Percentiles rank a stretch among this genome's conserved stretches.
phyloP scores from a whole-genome alignment of 768 basidiomycete species.

The Tephrocybe rancida region DNA sequence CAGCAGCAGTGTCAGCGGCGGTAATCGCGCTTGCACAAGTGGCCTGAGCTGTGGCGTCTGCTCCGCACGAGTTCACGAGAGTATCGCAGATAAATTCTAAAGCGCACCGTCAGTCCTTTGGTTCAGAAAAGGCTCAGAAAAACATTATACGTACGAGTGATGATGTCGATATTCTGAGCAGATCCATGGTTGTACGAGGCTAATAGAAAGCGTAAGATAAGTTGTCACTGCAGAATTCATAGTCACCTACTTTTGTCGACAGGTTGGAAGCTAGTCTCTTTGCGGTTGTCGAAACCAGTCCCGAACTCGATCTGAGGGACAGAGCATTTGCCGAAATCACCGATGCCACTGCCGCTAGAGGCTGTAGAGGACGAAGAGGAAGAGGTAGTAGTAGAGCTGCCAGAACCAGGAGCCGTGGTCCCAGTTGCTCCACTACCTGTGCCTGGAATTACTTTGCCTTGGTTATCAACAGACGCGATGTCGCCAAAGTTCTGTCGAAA shows the following conservation, averaged over 20 bases:
- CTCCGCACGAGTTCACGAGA: conserved; percentile 53
- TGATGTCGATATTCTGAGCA: conserved; percentile 61
- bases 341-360: conserved; percentile 27
- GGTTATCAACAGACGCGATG: conserved; percentile 39
- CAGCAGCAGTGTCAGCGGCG: conserved; percentile 43
- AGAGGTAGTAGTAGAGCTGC: conserved; percentile 17
- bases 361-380: conserved; percentile 19
- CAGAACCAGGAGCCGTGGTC: conserved; percentile 11
- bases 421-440: conserved; percentile 22
- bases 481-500: conserved; percentile 38
- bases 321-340: conserved; percentile 54
- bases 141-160: conserved; percentile 39
- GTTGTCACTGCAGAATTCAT: not conserved
- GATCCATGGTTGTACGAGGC: conserved; percentile 58
- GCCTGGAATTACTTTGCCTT: conserved; percentile 35
- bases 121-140: not conserved
- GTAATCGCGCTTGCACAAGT: conserved; percentile 44
- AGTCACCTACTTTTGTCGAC: conserved; percentile 39
- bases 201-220: conserved; percentile 14
- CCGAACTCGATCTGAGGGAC: conserved; percentile 59
- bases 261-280: conserved; percentile 58
- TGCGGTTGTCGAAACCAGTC: conserved; percentile 53
- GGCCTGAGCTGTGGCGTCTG: conserved; percentile 52
- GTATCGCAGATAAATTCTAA: conserved; percentile 55
- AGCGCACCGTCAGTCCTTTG: not conserved